phyloP scores from a whole-genome alignment of 345 rosid species.

The Salix suchowensis region DNA sequence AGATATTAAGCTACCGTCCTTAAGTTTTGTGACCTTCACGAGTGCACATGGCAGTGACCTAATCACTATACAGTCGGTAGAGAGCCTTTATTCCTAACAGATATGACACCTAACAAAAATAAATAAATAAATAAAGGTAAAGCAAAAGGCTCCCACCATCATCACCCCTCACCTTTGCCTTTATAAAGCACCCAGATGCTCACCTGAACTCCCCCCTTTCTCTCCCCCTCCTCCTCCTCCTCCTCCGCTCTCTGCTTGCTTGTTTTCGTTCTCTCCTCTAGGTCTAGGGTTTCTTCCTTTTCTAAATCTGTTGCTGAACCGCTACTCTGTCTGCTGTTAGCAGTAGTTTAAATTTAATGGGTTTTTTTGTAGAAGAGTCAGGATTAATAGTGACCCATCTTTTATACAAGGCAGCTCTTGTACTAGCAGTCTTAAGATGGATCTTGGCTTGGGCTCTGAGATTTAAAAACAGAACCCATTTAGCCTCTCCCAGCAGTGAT shows the following conservation, averaged over 20 bases:
- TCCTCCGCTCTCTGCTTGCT: not conserved
- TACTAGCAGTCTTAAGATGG: conserved; percentile 69
- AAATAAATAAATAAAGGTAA: not conserved
- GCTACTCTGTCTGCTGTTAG: not conserved
- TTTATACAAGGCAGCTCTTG: conserved; percentile 71
- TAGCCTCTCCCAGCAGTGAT: conserved; percentile 2
- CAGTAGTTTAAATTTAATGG: conserved; percentile 26
- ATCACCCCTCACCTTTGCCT: conserved; percentile 2
- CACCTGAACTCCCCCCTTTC: conserved; percentile 18
- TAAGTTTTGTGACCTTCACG: not conserved
- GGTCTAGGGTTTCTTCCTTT: not conserved
- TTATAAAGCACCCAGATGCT: conserved; percentile 18
- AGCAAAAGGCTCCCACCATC: conserved; percentile 2
- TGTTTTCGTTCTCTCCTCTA: not conserved
- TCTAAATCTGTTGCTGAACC: not conserved
- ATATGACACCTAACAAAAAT: too few relatives aligned
- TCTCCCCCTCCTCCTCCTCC: not conserved
- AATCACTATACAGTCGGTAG: not conserved
- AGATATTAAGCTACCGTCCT: not conserved
- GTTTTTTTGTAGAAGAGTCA: conserved; percentile 64
- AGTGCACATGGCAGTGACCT: conserved; percentile 9
- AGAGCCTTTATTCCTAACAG: conserved; percentile 6
- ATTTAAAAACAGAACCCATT: conserved; percentile 36
- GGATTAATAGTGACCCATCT: conserved; percentile 46
- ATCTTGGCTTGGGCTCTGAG: conserved; percentile 51